Evolutionary conservation across 345 rosid species (phyloP).

Genomic region (Acer yangbiense): DNA sequence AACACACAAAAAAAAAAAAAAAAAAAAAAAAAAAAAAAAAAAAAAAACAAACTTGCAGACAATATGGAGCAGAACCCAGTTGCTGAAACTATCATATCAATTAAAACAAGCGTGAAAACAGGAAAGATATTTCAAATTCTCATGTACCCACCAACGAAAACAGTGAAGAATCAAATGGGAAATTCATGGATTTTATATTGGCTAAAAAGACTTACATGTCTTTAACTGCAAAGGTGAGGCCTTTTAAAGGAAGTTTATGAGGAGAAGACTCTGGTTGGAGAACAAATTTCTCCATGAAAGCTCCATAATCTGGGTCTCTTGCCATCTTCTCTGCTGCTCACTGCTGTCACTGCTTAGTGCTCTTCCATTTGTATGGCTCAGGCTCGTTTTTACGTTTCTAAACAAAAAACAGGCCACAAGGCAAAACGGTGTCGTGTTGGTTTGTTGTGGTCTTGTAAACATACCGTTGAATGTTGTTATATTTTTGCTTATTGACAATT

Average conservation of each 20-base stretch:
- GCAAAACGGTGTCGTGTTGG: no score
- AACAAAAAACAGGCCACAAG: no score
- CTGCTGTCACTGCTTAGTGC: neutral
- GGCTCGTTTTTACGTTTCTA: neutral
- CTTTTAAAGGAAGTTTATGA: constrained; percentile 52
- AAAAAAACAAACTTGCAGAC: neutral
- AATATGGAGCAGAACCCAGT: constrained; percentile 10
- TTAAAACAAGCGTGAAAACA: neutral
- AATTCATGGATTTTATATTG: neutral
- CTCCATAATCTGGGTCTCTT: constrained; percentile 58
- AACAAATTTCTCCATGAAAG: constrained; percentile 75
- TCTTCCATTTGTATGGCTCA: neutral
- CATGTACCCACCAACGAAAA: neutral
- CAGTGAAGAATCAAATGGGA: neutral
- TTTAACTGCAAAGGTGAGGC: constrained; percentile 82
- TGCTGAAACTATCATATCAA: constrained; percentile 9
- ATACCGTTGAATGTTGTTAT: neutral
- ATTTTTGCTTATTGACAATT: neutral
- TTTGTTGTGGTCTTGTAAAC: no score
- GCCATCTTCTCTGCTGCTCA: constrained; percentile 42
- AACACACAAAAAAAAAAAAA: neutral
- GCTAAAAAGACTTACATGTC: constrained; percentile 60
- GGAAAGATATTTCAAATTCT: neutral
- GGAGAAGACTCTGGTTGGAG: constrained; percentile 52
- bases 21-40: neutral